A percentile compares a stretch with the other conserved stretches of the same genome.
Evolutionary conservation across 75 land plant species (phyloP).

Genomic region (Adiantum capillusveneris): DNA sequence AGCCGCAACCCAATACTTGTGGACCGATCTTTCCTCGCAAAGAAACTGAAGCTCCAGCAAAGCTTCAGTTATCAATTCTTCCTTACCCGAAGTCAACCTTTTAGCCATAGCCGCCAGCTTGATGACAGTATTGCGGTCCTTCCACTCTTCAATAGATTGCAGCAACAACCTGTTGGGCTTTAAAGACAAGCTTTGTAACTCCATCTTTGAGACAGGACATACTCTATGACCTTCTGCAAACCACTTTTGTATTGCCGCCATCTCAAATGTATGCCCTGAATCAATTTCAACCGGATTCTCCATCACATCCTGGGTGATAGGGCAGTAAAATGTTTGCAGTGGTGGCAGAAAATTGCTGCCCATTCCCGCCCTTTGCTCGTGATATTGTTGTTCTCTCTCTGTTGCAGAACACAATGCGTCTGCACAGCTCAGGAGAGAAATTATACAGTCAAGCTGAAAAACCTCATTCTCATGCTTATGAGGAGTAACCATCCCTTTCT

Average conservation of each 20-base stretch:
- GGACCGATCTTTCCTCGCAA: conserved; percentile 13
- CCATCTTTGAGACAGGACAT: conserved; percentile 52
- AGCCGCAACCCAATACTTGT: conserved; percentile 21
- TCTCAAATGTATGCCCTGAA: conserved; percentile 66
- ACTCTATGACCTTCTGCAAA: conserved; percentile 43
- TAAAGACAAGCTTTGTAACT: conserved; percentile 31
- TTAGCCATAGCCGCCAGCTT: background rate
- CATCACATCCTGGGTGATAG: conserved; percentile 68
- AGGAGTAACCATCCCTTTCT: conserved; percentile 36
- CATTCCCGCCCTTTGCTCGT: conserved; percentile 29
- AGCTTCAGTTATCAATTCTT: conserved; percentile 18
- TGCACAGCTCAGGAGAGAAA: conserved; percentile 45
- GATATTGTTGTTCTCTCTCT: conserved; percentile 42
- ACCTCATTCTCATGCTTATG: conserved; percentile 51
- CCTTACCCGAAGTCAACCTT: conserved; percentile 6
- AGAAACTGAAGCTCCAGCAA: conserved; percentile 23
- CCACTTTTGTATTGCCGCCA: conserved; percentile 60
- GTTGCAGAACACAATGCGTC: conserved; percentile 45
- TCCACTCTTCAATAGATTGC: conserved; percentile 23
- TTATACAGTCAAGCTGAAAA: conserved; percentile 54
- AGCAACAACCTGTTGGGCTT: conserved; percentile 38
- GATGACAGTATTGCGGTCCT: conserved; percentile 10
- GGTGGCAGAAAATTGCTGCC: conserved; percentile 47
- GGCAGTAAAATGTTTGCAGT: conserved; percentile 59
- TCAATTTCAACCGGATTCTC: conserved; percentile 66